Conservation (phyloP, 108 stramenopile species). For the Skeletonema costatum region DNA sequence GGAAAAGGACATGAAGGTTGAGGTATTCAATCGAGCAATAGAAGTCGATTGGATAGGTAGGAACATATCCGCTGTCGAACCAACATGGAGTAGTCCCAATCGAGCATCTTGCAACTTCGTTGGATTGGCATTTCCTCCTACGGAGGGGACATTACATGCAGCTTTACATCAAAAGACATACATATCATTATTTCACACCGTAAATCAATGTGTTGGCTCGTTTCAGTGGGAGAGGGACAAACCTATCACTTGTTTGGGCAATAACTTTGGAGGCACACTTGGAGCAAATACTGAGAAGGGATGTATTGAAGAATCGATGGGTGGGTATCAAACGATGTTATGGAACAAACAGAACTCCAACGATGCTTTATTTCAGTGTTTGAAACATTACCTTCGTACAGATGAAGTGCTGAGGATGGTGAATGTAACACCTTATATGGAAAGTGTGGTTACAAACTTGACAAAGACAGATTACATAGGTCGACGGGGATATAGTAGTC, state of each 20-base stretch:
- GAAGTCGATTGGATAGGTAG: neutral
- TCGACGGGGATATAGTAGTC: neutral
- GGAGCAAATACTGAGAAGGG: neutral
- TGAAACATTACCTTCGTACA: neutral
- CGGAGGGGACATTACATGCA: neutral
- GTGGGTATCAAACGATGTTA: slow-evolving; percentile 1
- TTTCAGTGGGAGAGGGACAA: neutral
- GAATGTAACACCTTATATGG: neutral
- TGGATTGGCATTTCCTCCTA: slow-evolving; percentile 8
- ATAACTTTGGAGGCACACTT: slow-evolving; percentile 2
- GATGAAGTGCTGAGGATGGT: neutral
- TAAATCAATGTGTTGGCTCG: neutral
- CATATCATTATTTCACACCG: neutral
- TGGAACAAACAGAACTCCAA: neutral
- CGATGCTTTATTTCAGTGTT: neutral
- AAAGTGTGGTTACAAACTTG: neutral
- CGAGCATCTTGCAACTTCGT: neutral
- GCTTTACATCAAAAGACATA: slow-evolving; percentile 5
- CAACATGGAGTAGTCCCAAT: neutral
- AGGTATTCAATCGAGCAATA: slow-evolving; percentile 9
- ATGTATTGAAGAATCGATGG: neutral
- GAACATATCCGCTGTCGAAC: neutral
- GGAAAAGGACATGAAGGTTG: neutral
- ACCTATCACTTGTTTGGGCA: neutral
- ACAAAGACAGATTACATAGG: neutral